phyloP scores from a whole-genome alignment of 495 filamentous ascomycete genomes.

The Penicillium coprophilum region DNA sequence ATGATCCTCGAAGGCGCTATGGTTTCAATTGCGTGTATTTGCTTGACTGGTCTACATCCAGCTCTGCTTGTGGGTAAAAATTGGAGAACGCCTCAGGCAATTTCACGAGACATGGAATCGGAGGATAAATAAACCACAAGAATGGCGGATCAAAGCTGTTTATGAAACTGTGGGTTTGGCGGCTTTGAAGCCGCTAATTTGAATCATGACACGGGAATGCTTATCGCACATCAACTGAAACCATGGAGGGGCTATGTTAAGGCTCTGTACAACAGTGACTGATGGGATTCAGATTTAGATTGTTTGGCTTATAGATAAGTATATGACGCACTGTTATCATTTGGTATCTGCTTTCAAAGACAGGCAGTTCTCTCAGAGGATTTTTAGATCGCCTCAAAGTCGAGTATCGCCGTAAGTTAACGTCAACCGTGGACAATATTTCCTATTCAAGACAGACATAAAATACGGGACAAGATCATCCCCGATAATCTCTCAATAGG shows the following conservation, averaged over 20 bases:
- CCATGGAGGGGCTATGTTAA: neutral
- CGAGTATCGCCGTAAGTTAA: neutral
- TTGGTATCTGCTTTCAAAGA: neutral
- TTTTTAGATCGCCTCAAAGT: neutral
- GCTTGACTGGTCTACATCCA: slow-evolving; percentile 44
- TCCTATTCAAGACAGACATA: neutral
- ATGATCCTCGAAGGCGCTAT: slow-evolving; percentile 73
- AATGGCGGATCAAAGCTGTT: neutral
- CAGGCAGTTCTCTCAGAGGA: neutral
- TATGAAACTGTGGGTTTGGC: neutral
- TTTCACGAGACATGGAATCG: slow-evolving; percentile 1
- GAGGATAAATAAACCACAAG: neutral
- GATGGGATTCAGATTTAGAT: neutral
- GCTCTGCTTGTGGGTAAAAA: slow-evolving; percentile 3
- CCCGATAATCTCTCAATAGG: neutral
- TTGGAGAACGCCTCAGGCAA: neutral
- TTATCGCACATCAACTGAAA: neutral
- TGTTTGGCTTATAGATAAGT: neutral
- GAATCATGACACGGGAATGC: neutral
- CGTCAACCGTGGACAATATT: neutral
- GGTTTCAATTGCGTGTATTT: slow-evolving; percentile 58
- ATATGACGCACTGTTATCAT: neutral
- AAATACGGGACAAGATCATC: neutral
- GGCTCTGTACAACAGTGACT: neutral
- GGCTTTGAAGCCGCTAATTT: neutral